Conservation (phyloP, 176 grass and related monocot species). For the Oryza glaberrima region DNA sequence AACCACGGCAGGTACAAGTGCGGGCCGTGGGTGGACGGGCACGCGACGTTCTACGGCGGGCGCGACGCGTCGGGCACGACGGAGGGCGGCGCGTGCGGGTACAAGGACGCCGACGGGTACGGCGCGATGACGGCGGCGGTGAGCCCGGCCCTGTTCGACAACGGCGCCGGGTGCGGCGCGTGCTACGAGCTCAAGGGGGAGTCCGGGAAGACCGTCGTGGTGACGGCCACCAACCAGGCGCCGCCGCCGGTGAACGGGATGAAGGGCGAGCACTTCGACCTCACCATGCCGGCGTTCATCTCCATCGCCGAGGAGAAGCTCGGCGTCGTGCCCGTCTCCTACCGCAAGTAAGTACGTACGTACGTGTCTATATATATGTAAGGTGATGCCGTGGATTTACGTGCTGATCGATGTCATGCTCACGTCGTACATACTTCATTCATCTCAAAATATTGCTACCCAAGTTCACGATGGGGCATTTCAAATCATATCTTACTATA, state of each 20-base stretch:
- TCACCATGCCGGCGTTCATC: conserved; percentile 62
- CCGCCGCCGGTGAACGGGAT: conserved; percentile 42
- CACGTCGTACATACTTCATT: too few species aligned
- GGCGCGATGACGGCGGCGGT: conserved; percentile 73
- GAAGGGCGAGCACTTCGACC: conserved; percentile 60
- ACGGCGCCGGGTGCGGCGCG: conserved; percentile 54
- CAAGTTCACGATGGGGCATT: too few species aligned
- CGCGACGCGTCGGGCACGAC: conserved; percentile 53
- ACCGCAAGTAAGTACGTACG: conserved; percentile 22
- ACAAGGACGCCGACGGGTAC: conserved; percentile 73
- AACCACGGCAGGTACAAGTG: conserved; percentile 62
- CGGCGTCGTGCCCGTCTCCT: conserved; percentile 66
- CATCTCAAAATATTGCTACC: too few species aligned
- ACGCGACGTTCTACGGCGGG: conserved; percentile 79
- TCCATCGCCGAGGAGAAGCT: conserved; percentile 72
- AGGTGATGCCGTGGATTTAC: too few species aligned
- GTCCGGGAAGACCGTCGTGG: background rate
- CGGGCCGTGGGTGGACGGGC: conserved; percentile 50
- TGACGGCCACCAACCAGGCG: conserved; percentile 65
- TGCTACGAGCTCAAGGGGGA: background rate
- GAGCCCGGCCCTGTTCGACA: conserved; percentile 66
- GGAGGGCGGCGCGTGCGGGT: conserved; percentile 64
- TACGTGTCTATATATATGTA: too few species aligned
- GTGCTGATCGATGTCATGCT: too few species aligned
- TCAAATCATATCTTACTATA: too few species aligned